Percentiles rank a stretch among this genome's conserved stretches.
phyloP scores from a whole-genome alignment of 225 moss, liverwort and hornwort species.

The Marchantia paleacea region DNA sequence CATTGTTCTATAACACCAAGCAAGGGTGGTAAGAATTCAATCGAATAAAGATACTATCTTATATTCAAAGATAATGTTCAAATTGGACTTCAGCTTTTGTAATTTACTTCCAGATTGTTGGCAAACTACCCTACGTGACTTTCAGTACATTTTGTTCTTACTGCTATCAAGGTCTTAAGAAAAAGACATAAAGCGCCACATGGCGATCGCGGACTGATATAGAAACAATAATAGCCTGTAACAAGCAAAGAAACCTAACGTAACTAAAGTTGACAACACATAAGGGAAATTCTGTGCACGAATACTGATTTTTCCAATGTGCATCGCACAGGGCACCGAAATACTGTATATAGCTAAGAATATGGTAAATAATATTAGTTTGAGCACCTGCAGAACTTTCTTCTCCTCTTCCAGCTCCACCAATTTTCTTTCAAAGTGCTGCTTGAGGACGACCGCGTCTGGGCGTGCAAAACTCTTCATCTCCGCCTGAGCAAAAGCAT shows the following conservation, averaged over 20 bases:
- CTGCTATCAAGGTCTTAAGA: not conserved
- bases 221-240: not conserved
- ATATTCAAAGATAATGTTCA: not conserved
- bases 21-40: not conserved
- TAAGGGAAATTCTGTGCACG: not conserved
- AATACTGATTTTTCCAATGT: not conserved
- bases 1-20: not conserved
- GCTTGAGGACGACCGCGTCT: slow-evolving; percentile 77
- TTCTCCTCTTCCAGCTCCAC: slow-evolving; percentile 96
- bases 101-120: not conserved
- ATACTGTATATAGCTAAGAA: not conserved
- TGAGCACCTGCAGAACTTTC: slow-evolving; percentile 73
- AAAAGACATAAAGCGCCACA: slow-evolving; percentile 4
- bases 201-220: not conserved
- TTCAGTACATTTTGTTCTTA: not conserved
- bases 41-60: not conserved
- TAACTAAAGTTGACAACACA: not conserved
- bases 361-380: not conserved
- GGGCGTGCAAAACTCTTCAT: slow-evolving; percentile 82
- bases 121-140: not conserved
- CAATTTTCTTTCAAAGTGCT: slow-evolving; percentile 88
- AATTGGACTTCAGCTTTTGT: not conserved
- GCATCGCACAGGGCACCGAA: not conserved
- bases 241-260: not conserved
- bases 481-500: slow-evolving; percentile 58